Evolutionary conservation across 2,329 filamentous ascomycete species (phyloP).

Genomic region (Pestalotiopsis sp.): DNA sequence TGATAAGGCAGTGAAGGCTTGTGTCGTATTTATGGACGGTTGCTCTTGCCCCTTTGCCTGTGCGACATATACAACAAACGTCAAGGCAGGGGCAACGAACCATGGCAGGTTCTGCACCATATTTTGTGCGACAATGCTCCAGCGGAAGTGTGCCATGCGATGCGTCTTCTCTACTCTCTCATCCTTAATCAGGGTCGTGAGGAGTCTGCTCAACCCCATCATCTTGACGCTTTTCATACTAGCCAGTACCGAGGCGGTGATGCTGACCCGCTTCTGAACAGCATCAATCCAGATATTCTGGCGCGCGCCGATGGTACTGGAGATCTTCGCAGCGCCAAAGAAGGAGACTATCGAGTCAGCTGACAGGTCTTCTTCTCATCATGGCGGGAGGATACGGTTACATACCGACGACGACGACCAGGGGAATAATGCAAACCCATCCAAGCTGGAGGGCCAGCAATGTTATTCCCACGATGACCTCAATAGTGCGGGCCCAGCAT

Average conservation of each 20-base stretch:
- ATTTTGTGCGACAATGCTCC: conserved; percentile 33
- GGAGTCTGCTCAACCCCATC: conserved; percentile 32
- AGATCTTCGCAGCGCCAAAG: conserved; percentile 19
- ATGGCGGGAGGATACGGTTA: not conserved
- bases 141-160: conserved; percentile 34
- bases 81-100: conserved; percentile 25
- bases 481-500: conserved; percentile 38
- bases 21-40: conserved; percentile 21
- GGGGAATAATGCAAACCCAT: conserved; percentile 44
- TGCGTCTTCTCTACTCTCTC: conserved; percentile 35
- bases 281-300: conserved; percentile 37
- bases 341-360: conserved; percentile 13
- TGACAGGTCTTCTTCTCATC: not conserved
- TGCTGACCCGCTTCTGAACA: conserved; percentile 32
- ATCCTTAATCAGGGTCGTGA: conserved; percentile 29
- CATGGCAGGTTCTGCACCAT: conserved; percentile 23
- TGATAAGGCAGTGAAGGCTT: conserved; percentile 40
- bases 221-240: conserved; percentile 43
- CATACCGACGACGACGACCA: conserved; percentile 38
- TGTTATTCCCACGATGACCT: conserved; percentile 45
- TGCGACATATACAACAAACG: conserved; percentile 28
- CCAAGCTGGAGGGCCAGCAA: conserved; percentile 48
- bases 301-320: conserved; percentile 21
- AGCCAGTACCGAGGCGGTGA: conserved; percentile 34
- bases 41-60: not conserved